Evolutionary conservation across 441 rosid genomes (phyloP).

Genomic region (Adansonia rubrostipa): DNA sequence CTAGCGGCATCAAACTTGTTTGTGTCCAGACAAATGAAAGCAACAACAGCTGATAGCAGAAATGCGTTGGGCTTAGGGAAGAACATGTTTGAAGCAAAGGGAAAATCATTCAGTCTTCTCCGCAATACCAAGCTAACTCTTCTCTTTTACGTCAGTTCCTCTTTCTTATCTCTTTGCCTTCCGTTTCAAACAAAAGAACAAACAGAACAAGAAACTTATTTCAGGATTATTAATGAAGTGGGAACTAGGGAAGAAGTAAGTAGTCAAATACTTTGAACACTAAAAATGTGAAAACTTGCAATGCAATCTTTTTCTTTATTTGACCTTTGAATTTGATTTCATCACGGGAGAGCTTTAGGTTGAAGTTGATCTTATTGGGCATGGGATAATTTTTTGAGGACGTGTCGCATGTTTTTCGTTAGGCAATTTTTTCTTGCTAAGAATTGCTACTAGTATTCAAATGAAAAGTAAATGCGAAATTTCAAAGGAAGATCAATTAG

Average conservation of each 20-base stretch:
- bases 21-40: conserved; percentile 21
- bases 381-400: background rate
- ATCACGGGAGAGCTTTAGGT: no score
- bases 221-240: background rate
- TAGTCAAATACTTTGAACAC: conserved; percentile 2
- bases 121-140: background rate
- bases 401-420: background rate
- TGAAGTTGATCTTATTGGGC: no score
- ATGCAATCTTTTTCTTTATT: background rate
- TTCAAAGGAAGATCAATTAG: no score
- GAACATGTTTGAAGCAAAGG: conserved; percentile 21
- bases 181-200: background rate
- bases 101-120: background rate
- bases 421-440: no score
- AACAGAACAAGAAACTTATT: background rate
- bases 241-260: background rate
- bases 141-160: background rate
- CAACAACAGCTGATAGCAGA: conserved; percentile 16
- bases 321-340: no score
- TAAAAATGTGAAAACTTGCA: background rate
- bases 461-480: no score
- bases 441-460: no score
- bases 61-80: background rate
- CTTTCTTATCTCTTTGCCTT: background rate
- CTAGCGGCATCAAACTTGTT: conserved; percentile 22